Conservation (phyloP, 1,284 basidiomycete genomes). For the Malassezia brasiliensis region DNA sequence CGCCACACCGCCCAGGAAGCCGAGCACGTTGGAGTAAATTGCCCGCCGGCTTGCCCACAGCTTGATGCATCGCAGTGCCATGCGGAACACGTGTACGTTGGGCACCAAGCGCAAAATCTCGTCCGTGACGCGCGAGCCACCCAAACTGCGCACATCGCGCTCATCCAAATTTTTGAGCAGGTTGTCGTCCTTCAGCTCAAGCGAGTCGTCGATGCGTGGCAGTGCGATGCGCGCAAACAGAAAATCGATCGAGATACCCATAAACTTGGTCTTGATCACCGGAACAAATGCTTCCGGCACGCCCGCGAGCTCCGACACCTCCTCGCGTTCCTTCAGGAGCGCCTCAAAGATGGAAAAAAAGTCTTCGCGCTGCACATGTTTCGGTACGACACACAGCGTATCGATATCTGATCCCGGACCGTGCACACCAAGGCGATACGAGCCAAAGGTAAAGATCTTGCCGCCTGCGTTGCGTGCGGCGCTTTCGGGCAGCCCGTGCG, state of each 20-base stretch:
- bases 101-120: conserved; percentile 92
- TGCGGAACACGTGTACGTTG: conserved; percentile 85
- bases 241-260: conserved; percentile 86
- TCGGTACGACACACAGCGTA: conserved; percentile 94
- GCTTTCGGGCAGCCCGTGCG: conserved; percentile 71
- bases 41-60: conserved; percentile 93
- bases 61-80: conserved; percentile 88
- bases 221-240: conserved; percentile 77
- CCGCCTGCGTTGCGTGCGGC: conserved; percentile 80
- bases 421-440: conserved; percentile 73
- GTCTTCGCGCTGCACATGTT: conserved; percentile 87
- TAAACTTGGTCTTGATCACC: conserved; percentile 82
- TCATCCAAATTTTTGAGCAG: conserved; percentile 88
- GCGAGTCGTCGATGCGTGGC: conserved; percentile 76
- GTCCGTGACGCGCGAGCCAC: conserved; percentile 90
- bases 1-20: conserved; percentile 93
- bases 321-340: conserved; percentile 77
- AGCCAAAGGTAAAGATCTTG: conserved; percentile 98
- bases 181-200: conserved; percentile 82
- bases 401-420: conserved; percentile 95
- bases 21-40: conserved; percentile 96
- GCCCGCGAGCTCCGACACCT: conserved; percentile 76
- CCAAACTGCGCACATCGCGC: conserved; percentile 83
- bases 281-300: conserved; percentile 95
- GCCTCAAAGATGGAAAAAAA: conserved; percentile 86